Evolutionary conservation across 805 yeast species (phyloP), one percentile per base, ranked within the genome.

Genomic region (Wickerhamomyces sydowiorum): DNA sequence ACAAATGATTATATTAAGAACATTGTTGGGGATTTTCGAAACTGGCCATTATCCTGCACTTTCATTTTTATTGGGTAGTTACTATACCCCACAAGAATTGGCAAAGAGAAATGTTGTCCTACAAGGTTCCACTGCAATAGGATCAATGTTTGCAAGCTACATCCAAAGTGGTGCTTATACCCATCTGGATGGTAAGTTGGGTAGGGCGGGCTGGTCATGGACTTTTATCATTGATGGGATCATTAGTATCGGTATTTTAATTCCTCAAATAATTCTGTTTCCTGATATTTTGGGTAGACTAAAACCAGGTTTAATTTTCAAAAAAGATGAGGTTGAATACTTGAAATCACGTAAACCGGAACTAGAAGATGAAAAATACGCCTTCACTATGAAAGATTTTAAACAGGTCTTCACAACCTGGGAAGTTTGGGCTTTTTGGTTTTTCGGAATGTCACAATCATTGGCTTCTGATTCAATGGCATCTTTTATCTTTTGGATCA

Each of bases 121-220:
- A 60, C 74, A 75, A 46, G 58, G 69, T 38, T 79, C 81, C 18
- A 78, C 75, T 39, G 70, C 68, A 46, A 59, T 78, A 24, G 83
- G 83, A 8, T 59, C 70, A 14, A 65, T 78, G 44, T 73, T 80
- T n/a, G 67, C 78, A 2, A 21, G 21, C 5, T 32, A 20, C 19
- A 5, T 38, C 8, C 37, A 31, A 31, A 12, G 30, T 10, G 41
- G 28, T 20, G 18, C 21, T 21, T 27, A 17, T 9, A 53, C 64
- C 23, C 46, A 54, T 37, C 52, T 74, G 49, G 62, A 63, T 41
- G 74, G 73, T 32, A 62, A 54, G 7, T 58, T 54, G 29, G 79
- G 78, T 4, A 52, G 67, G 18, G 68, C 70, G 7, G 73, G 78
- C 15, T 79, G 86, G 85, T 69, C 77, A 58, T 79, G 84, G 84